These are phyloP conservation scores for Fusarium odoratissimum DNA, from an alignment of 2,329 filamentous ascomycete species.

Conservation along the genomic window DNA sequence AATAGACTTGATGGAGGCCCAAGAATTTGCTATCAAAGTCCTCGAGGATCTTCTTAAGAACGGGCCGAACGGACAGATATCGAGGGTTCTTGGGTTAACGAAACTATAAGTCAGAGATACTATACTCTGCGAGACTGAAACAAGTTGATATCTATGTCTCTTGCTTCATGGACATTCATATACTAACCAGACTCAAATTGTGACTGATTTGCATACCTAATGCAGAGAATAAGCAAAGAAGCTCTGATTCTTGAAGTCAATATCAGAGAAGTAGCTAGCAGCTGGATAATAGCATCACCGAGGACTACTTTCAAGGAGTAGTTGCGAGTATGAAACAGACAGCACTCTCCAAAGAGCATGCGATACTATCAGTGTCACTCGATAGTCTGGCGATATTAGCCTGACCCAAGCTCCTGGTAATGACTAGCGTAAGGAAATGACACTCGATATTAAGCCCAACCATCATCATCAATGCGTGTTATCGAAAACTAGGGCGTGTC, in stretches of 20 bases:
- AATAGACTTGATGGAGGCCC: rapidly evolving
- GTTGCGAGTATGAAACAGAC: not conserved
- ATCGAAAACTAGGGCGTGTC: not conserved
- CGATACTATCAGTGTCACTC: not conserved
- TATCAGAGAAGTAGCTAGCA: not conserved
- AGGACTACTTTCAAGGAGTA: not conserved
- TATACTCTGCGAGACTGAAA: not conserved
- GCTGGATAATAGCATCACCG: rapidly evolving
- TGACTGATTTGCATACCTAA: not conserved
- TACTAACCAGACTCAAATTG: rapidly evolving
- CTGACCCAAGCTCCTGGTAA: not conserved
- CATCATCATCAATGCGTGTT: not conserved
- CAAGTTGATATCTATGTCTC: not conserved
- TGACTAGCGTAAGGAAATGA: not conserved
- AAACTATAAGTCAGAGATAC: rapidly evolving
- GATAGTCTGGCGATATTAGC: not conserved
- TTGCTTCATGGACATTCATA: not conserved
- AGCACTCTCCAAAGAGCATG: not conserved
- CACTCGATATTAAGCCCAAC: not conserved
- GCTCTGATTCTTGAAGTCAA: rapidly evolving
- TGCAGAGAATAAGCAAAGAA: not conserved
- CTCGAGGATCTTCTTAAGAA: not conserved
- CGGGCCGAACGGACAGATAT: not conserved
- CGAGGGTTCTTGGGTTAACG: not conserved
- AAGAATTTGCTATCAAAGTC: not conserved